These are phyloP conservation scores for Scopulariopsis brevicaulis DNA, from an alignment of 2,329 filamentous ascomycete genomes.

Conservation along the genomic window DNA sequence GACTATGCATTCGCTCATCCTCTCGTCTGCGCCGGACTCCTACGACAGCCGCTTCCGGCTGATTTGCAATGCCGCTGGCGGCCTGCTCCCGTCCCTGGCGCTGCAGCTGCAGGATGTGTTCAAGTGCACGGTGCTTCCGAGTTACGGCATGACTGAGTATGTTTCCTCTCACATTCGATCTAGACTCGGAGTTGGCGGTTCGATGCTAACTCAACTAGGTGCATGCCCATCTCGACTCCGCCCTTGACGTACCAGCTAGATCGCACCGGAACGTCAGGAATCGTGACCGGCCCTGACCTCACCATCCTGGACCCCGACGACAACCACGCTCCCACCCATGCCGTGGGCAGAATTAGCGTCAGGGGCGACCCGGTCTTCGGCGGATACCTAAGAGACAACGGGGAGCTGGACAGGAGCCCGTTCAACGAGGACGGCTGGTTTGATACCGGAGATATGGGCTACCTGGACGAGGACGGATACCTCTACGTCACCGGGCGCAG, in stretches of 20 bases:
- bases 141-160: slow-evolving; percentile 47
- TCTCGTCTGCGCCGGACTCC: slow-evolving; percentile 29
- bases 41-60: slow-evolving; percentile 31
- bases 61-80: slow-evolving; percentile 44
- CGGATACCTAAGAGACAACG: slow-evolving; percentile 33
- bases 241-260: slow-evolving; percentile 39
- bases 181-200: background rate
- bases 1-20: slow-evolving; percentile 43
- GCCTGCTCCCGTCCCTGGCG: slow-evolving; percentile 37
- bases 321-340: slow-evolving; percentile 14
- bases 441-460: slow-evolving; percentile 42
- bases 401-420: slow-evolving; percentile 27
- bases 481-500: slow-evolving; percentile 42
- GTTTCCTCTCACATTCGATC: background rate
- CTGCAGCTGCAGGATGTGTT: slow-evolving; percentile 36
- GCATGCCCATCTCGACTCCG: slow-evolving; percentile 46
- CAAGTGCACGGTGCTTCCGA: slow-evolving; percentile 37
- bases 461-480: slow-evolving; percentile 36
- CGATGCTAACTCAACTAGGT: slow-evolving; percentile 15
- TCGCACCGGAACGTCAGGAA: slow-evolving; percentile 39
- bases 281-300: slow-evolving; percentile 38
- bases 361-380: slow-evolving; percentile 37
- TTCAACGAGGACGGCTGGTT: slow-evolving; percentile 40
- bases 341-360: slow-evolving; percentile 36
- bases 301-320: slow-evolving; percentile 32